Evolutionary conservation across 495 filamentous ascomycete species (phyloP).

Genomic region (Aspergillus mulundensis): DNA sequence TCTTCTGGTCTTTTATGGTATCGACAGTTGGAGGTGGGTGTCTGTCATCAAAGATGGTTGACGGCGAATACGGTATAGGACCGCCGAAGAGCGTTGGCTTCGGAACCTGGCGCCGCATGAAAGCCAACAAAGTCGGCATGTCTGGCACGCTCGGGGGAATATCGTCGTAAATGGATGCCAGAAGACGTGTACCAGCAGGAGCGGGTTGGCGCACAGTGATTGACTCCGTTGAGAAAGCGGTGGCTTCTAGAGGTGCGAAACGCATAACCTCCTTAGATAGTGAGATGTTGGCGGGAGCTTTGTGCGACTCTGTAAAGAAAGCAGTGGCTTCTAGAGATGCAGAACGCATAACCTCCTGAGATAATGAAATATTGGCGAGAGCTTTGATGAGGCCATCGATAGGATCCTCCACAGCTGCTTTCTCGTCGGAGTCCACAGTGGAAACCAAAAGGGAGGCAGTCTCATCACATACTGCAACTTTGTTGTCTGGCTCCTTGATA

Average conservation of each 20-base stretch:
- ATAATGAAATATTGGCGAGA: constrained; percentile 7
- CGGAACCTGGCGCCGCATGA: constrained; percentile 9
- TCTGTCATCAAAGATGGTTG: constrained; percentile 8
- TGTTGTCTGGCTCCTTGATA: constrained; percentile 1
- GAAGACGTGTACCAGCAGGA: not conserved
- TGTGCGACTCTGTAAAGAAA: too few species aligned
- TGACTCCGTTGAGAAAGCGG: constrained; percentile 9
- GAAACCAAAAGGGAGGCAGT: constrained; percentile 1
- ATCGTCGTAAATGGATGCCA: not conserved
- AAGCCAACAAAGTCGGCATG: not conserved
- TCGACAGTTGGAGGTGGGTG: not conserved
- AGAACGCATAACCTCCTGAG: not conserved
- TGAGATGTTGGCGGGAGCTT: constrained; percentile 4
- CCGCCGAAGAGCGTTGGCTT: constrained; percentile 2
- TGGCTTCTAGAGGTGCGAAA: constrained; percentile 4
- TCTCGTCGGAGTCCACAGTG: constrained; percentile 11
- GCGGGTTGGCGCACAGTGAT: constrained; percentile 6
- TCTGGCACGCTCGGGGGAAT: not conserved
- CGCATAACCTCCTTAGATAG: not conserved
- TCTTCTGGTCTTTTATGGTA: not conserved
- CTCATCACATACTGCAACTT: not conserved
- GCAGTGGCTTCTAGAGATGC: too few species aligned
- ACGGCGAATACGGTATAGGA: not conserved
- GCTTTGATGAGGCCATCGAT: constrained; percentile 4
- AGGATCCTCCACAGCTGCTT: constrained; percentile 9